Evolutionary conservation across 2,329 filamentous ascomycete species (phyloP).

Genomic region (Sporothrix pallida): DNA sequence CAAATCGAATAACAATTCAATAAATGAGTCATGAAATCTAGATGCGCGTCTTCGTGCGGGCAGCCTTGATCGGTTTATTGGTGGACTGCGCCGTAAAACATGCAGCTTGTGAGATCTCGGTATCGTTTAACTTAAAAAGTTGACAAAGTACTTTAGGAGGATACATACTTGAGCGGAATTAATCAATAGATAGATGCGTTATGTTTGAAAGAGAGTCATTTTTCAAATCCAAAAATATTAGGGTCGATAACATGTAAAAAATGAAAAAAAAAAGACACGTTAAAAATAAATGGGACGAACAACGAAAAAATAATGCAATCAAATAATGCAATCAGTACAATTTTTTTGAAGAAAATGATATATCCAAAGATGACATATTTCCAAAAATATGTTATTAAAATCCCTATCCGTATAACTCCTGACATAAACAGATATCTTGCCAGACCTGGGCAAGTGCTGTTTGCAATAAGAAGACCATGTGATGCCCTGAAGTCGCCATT

Average conservation of each 20-base stretch:
- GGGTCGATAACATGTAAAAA: too few relatives aligned
- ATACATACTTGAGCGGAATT: too few relatives aligned
- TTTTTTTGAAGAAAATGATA: too few relatives aligned
- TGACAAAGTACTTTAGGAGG: background rate
- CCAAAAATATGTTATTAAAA: background rate
- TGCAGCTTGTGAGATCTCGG: background rate
- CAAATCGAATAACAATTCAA: background rate
- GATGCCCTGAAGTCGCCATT: background rate
- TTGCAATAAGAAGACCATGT: background rate
- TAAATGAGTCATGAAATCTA: background rate
- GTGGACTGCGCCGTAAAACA: background rate
- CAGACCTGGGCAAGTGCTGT: background rate
- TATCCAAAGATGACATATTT: slow-evolving; percentile 15
- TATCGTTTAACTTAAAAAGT: background rate
- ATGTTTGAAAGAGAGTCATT: too few relatives aligned
- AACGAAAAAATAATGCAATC: too few relatives aligned
- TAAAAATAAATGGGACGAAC: too few relatives aligned
- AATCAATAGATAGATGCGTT: too few relatives aligned
- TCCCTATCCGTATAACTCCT: background rate
- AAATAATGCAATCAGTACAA: too few relatives aligned
- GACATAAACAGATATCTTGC: background rate
- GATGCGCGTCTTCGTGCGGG: background rate
- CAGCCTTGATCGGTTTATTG: background rate
- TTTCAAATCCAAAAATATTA: too few relatives aligned
- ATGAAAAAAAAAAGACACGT: too few relatives aligned